Base-by-base conservation (phyloP, 2,329 filamentous ascomycete genomes). In the Aspergillus arachidicola region DNA sequence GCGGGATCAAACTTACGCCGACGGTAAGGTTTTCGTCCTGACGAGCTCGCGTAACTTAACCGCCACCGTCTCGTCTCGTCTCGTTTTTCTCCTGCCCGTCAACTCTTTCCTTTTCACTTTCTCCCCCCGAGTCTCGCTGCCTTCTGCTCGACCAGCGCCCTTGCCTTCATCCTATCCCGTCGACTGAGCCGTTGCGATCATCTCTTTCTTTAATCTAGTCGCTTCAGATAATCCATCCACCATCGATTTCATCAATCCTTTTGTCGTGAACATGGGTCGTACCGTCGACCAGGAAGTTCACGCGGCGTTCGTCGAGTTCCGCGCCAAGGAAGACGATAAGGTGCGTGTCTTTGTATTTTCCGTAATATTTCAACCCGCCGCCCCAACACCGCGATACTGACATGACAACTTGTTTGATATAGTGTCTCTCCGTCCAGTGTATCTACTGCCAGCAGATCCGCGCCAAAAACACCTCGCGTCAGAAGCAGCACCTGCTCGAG, bases 371-470 rank as follows among this genome's bases (percentile, higher is more conserved):
- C 74, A 73, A 68, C 66, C 60, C 64, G 63, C 66, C 61, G 62
- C 69, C 70, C 68, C 69, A 67, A 71, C 71, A 66, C 66, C 67
- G 64, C 48, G 69, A 68, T 76, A 77, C 77, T 78, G 73, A 78
- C 76, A 71, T 70, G 64, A 65, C 66, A 64, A 66, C 58, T 61
- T 66, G 38, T 64, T 66, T 34, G 32, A 57, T 70, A 51, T 69
- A 84, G 79, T 84, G 82, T 73, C 80, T 83, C 64, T 83, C 81
- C 51, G 82, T 83, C 26, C 82, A 83, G 75, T 84, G 82, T 73
- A 83, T 83, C 74, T 83, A 84, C 70, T 84, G 82, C 66, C 81
- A 83, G 70, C 81, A 83, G 72, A 83, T 83, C 62, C 79, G 82
- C 65, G 82, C 82, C 71, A 84, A 84, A 76, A 84, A 84, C 68